Base-by-base conservation (phyloP, 139 green algal genomes). In the Chlorella sp. region DNA sequence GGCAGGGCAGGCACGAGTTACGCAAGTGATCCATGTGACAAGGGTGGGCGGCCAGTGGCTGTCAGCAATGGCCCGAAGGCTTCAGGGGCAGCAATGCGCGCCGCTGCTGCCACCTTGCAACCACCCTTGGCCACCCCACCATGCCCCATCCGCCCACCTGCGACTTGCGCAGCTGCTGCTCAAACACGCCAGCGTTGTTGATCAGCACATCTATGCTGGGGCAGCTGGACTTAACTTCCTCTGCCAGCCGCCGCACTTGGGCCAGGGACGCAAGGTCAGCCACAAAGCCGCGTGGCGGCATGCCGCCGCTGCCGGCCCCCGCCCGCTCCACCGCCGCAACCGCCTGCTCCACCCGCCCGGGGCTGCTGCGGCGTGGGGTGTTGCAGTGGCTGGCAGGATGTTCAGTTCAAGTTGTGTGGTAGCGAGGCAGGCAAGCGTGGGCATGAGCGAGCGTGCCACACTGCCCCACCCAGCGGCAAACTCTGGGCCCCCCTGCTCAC, bases 101-200 rank as follows among this genome's bases (percentile, higher is more conserved):
- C 60, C 16, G 56, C 43, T 17, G 67, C 20, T 80, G 24, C 67
- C 32, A 17, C n/a, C 34, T 30, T 74, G n/a, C 38, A 54, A 32
- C 1, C 22, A 34, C 9, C 60, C 26, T 24, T 17, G 34, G 14
- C 22, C 1, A 34, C 30, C 26, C 26, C 60, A 9, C 7, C 46
- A 54, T 7, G 11, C 46, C 46, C 51, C 51, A 20, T 26, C 13
- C 9, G n/a, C 67, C 11, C 67, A 73, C 67, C 67, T 73, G 24
- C 34, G 67, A 73, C 67, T 73, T 73, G 19, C 40, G 22, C 13
- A 73, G 67, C 34, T 43, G 36, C 36, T 73, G 67, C 34, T 73
- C 67, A 44, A 44, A 73, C 36, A 73, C 67, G n/a, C 67, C 67
- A 0, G 67, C 67, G 17, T 95, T 96, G 89, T 95, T 94, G 56